Conservation (phyloP, 768 basidiomycete genomes). For the Nidularia pulvinata region DNA sequence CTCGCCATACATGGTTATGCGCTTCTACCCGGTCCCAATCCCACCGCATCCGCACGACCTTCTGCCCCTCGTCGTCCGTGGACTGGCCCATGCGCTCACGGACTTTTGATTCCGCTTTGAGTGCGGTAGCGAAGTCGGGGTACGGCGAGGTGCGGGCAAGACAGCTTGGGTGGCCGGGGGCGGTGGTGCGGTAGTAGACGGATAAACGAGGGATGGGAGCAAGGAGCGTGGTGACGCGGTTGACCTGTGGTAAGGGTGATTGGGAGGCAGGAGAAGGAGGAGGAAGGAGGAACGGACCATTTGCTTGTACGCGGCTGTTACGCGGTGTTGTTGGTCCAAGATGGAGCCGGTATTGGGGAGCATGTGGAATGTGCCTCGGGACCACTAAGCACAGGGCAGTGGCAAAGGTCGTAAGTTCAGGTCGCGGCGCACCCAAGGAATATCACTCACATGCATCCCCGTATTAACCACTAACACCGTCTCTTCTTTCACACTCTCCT, state of each 20-base stretch:
- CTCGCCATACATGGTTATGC: conserved; percentile 10
- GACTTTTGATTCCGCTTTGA: not conserved
- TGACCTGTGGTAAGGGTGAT: not conserved
- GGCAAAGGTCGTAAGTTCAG: not conserved
- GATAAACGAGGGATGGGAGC: not conserved
- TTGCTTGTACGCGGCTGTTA: conserved; percentile 6
- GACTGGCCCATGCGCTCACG: not conserved
- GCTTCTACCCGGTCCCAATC: conserved; percentile 13
- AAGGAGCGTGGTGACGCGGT: not conserved
- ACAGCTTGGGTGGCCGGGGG: conserved; percentile 1
- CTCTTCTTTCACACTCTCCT: conserved; percentile 8
- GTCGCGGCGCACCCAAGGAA: not conserved
- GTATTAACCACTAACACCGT: conserved; percentile 10
- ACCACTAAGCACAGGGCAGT: conserved; percentile 5
- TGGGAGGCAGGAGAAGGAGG: not conserved
- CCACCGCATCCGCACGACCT: conserved; percentile 7
- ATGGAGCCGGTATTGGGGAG: conserved; percentile 4
- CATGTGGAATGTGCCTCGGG: conserved; percentile 11
- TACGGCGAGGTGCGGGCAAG: conserved; percentile 3
- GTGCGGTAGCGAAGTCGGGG: not conserved
- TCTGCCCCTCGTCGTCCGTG: conserved; percentile 2
- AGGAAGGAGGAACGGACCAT: conserved; percentile 4
- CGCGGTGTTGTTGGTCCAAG: conserved; percentile 2
- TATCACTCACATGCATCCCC: conserved; percentile 8
- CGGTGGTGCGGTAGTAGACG: conserved; percentile 1